A percentile compares a stretch with the other conserved stretches of the same genome.
Conservation (phyloP, 306 rosid genomes). For the Rosa multiflora region DNA sequence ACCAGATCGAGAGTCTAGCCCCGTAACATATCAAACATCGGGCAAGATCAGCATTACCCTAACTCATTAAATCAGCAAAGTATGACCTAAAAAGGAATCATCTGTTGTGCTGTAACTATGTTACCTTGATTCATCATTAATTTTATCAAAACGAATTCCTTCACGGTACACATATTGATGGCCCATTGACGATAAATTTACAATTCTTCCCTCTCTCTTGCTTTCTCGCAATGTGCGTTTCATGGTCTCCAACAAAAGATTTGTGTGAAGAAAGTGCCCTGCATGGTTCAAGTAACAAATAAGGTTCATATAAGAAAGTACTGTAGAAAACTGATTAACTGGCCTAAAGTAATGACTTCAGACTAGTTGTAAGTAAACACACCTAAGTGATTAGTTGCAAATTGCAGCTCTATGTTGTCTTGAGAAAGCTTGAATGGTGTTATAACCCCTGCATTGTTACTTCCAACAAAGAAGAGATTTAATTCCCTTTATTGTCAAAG, state of each 20-base stretch:
- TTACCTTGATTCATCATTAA: conserved; percentile 70
- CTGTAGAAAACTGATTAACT: background rate
- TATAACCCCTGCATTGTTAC: conserved; percentile 82
- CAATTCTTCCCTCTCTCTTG: conserved; percentile 73
- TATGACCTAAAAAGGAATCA: background rate
- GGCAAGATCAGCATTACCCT: background rate
- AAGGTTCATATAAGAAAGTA: background rate
- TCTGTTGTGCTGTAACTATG: conserved; percentile 22
- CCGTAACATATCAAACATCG: background rate
- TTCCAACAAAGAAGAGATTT: conserved; percentile 36
- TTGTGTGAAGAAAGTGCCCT: conserved; percentile 85
- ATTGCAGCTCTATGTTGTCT: conserved; percentile 75
- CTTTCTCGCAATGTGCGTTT: conserved; percentile 59
- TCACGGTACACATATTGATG: conserved; percentile 48
- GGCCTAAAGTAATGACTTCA: too few relatives aligned
- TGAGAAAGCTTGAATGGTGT: conserved; percentile 65
- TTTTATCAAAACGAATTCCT: conserved; percentile 67
- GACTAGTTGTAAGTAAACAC: background rate
- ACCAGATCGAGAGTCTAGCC: too few relatives aligned
- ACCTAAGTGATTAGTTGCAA: conserved; percentile 87
- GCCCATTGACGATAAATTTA: conserved; percentile 60
- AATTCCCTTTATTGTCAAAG: conserved; percentile 3
- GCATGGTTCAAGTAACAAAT: background rate
- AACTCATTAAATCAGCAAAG: background rate
- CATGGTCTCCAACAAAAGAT: conserved; percentile 80